Base-by-base conservation (phyloP, 768 basidiomycete genomes). In the Cyclocybe aegerita region DNA sequence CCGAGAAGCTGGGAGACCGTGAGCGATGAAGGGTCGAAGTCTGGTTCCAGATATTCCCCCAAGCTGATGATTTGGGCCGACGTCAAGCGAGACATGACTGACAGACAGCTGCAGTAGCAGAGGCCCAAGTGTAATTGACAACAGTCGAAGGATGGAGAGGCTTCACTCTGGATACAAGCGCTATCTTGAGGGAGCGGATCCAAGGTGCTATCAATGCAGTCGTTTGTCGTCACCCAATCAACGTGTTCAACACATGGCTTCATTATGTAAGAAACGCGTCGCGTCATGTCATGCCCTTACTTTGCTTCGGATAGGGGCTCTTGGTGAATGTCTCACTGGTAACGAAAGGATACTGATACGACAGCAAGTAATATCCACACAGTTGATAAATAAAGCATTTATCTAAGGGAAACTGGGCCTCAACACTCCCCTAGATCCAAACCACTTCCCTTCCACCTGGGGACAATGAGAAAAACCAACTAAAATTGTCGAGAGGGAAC, bases 1-100 rank as follows among this genome's bases (percentile, higher is more conserved):
- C 89, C 90, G 9, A 89, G 77, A 4, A 93, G 74, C 61, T 93
- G 89, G n/a, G 89, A 79, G 23, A 93, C 81, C 0, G 90, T 93
- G 47, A 93, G 78, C 2, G 78, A 69, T 1, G 77, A 54, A 12
- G 92, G 83, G 57, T 93, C 84, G 48, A 92, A 93, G 61, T 86
- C 82, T 8, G 82, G 79, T 53, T 89, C 77, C 53, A 93, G 82
- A 67, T 93, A 93, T 66, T 88, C 81, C 61, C 89, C 92, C 31
- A 77, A 69, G 15, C 67, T 74, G 59, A 93, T 85, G 47, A 93
- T 73, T 66, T 93, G 85, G 2, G 87, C 77, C 29, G 90, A 75
- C n/a, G 88, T 90, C 55, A 90, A 68, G 55, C 83, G 80, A 61
- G 89, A 89, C 89, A 90, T 90, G 64, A 58, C 15, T 43, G 23